phyloP scores from a whole-genome alignment of 1,284 basidiomycete species.

The Trichosporon sp. region DNA sequence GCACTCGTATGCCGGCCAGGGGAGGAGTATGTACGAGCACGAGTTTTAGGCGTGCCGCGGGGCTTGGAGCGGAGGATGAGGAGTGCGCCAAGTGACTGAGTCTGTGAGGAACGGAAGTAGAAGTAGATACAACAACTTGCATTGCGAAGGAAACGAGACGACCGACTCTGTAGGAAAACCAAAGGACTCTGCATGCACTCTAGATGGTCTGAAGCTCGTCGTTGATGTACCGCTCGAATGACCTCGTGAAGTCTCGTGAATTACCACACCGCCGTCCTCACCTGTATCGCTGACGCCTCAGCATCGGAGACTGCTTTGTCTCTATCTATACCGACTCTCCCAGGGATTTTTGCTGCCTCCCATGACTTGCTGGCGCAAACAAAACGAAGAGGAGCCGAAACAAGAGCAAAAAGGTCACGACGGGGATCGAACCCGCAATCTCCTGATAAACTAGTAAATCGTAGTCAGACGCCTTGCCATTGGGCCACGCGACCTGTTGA shows the following conservation, averaged over 20 bases:
- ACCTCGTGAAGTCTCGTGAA: too few relatives aligned
- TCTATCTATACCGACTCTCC: too few relatives aligned
- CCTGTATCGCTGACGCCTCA: too few relatives aligned
- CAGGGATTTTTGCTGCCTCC: too few relatives aligned
- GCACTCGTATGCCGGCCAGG: conserved; percentile 16
- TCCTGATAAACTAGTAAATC: conserved; percentile 21
- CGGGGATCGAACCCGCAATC: conserved; percentile 29
- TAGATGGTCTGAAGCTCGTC: background rate
- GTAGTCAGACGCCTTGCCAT: conserved; percentile 29
- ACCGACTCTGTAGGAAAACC: background rate
- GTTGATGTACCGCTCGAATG: too few relatives aligned
- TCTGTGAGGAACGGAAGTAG: background rate
- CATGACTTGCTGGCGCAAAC: too few relatives aligned
- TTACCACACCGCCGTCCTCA: too few relatives aligned
- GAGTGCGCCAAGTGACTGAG: background rate
- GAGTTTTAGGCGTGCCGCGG: conserved; percentile 21
- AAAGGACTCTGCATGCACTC: conserved; percentile 10
- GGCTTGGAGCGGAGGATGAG: too few relatives aligned
- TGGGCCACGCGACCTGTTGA: conserved; percentile 25
- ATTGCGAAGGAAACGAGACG: background rate
- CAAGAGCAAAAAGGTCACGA: conserved; percentile 22
- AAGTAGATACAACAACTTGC: background rate
- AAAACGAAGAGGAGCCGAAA: background rate
- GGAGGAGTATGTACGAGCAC: conserved; percentile 30
- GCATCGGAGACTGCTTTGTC: too few relatives aligned